Conservation (phyloP, 2,329 filamentous ascomycete genomes). For the Nigrospora osmanthi region DNA sequence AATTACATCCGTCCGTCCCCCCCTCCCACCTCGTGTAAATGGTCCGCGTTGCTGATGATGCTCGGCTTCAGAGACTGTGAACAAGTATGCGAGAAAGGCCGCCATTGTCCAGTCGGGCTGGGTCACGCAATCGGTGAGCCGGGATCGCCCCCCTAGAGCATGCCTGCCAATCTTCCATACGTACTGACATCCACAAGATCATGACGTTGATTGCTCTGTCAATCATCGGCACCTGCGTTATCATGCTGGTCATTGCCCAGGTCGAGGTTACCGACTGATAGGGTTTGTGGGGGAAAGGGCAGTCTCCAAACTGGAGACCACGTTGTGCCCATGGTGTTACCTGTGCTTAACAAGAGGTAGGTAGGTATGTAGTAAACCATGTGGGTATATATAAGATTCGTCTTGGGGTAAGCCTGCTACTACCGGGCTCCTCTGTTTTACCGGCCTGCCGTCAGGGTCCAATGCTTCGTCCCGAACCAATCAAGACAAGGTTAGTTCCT, state of each 20-base stretch:
- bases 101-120: slow-evolving; percentile 90
- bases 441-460: too few species aligned
- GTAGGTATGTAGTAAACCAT: too few species aligned
- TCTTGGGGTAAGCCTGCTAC: too few species aligned
- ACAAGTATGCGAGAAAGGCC: slow-evolving; percentile 68
- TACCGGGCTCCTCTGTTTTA: too few species aligned
- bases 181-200: slow-evolving; percentile 32
- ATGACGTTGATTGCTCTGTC: slow-evolving; percentile 52
- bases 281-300: neutral
- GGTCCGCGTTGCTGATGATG: neutral
- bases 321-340: too few species aligned
- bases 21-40: neutral
- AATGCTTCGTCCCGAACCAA: too few species aligned
- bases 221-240: slow-evolving; percentile 58
- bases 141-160: neutral
- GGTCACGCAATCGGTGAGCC: slow-evolving; percentile 77
- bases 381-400: too few species aligned
- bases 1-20: slow-evolving; percentile 72
- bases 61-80: slow-evolving; percentile 49
- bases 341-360: too few species aligned
- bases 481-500: too few species aligned
- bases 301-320: too few species aligned
- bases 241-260: slow-evolving; percentile 48
- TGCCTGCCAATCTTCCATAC: too few species aligned
- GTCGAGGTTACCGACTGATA: slow-evolving; percentile 15